Evolutionary conservation across 495 filamentous ascomycete species (phyloP).

Genomic region (Haplographium delicatum): DNA sequence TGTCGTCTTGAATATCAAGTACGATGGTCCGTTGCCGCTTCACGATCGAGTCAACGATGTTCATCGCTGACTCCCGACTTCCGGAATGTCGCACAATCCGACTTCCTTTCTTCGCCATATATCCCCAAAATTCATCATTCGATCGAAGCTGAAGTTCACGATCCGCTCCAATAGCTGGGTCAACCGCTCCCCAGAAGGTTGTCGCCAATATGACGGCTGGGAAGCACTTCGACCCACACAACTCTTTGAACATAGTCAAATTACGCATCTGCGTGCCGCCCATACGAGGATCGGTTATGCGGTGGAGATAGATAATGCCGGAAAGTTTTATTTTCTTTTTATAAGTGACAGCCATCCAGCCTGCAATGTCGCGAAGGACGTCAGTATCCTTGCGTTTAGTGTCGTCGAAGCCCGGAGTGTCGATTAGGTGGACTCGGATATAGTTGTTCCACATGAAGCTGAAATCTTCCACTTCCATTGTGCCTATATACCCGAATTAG

Average conservation of each 20-base stretch:
- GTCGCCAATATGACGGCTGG: constrained; percentile 34
- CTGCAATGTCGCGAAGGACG: constrained; percentile 32
- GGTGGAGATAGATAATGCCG: constrained; percentile 36
- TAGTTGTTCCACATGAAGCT: not conserved
- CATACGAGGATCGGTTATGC: constrained; percentile 29
- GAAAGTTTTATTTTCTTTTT: constrained; percentile 14
- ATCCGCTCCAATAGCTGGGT: not conserved
- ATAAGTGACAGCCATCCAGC: constrained; percentile 24
- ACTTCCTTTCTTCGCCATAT: constrained; percentile 2
- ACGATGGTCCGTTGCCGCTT: not conserved
- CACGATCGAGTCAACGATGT: not conserved
- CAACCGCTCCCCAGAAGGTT: constrained; percentile 32
- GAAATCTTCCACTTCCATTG: not conserved
- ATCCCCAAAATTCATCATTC: constrained; percentile 3
- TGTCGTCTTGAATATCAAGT: constrained; percentile 1
- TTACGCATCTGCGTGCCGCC: constrained; percentile 27
- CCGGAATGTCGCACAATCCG: not conserved
- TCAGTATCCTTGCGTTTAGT: constrained; percentile 32
- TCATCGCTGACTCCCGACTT: not conserved
- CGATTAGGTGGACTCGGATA: constrained; percentile 28
- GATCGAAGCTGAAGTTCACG: constrained; percentile 27
- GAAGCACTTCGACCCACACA: constrained; percentile 31
- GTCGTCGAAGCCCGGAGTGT: constrained; percentile 43
- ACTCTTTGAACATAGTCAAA: constrained; percentile 30
- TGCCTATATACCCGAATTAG: not conserved